These are phyloP conservation scores for Penicillium sp. DNA, from an alignment of 2,329 filamentous ascomycete genomes.

Conservation along the genomic window DNA sequence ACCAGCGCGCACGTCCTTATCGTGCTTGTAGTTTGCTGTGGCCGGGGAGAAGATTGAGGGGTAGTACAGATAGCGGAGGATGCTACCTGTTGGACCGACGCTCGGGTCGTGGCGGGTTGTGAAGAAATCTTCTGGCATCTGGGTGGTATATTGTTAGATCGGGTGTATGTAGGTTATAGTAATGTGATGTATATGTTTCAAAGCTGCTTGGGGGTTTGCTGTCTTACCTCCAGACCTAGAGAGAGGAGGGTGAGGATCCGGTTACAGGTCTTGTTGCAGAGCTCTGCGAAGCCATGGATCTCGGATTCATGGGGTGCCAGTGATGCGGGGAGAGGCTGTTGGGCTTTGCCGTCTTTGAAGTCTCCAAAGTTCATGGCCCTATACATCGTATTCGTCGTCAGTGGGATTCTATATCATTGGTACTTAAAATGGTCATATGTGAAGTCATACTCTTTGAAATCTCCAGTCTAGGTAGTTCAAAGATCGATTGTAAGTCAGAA, in stretches of 20 bases:
- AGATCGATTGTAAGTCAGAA: neutral
- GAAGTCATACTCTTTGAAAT: conserved; percentile 76
- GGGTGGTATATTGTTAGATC: neutral
- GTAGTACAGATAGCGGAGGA: conserved; percentile 72
- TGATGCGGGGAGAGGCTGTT: conserved; percentile 72
- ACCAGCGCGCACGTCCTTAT: conserved; percentile 75
- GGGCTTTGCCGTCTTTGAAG: conserved; percentile 66
- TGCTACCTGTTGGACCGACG: conserved; percentile 54
- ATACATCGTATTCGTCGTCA: conserved; percentile 2
- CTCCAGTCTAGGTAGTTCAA: conserved; percentile 59
- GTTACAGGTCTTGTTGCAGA: conserved; percentile 71
- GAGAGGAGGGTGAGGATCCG: conserved; percentile 75
- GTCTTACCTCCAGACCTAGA: conserved; percentile 65
- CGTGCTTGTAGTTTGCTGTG: conserved; percentile 46
- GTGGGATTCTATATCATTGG: neutral
- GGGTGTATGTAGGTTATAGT: neutral
- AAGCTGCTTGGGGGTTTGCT: neutral
- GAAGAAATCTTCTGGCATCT: conserved; percentile 57
- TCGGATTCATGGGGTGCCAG: conserved; percentile 61
- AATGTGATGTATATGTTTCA: neutral
- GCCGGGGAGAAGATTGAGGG: conserved; percentile 54
- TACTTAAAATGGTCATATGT: neutral
- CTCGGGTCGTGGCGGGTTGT: conserved; percentile 58
- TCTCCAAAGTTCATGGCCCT: conserved; percentile 92
- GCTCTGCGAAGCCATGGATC: conserved; percentile 65